phyloP scores from a whole-genome alignment of 2,329 filamentous ascomycete genomes.

The Nemania sp. region DNA sequence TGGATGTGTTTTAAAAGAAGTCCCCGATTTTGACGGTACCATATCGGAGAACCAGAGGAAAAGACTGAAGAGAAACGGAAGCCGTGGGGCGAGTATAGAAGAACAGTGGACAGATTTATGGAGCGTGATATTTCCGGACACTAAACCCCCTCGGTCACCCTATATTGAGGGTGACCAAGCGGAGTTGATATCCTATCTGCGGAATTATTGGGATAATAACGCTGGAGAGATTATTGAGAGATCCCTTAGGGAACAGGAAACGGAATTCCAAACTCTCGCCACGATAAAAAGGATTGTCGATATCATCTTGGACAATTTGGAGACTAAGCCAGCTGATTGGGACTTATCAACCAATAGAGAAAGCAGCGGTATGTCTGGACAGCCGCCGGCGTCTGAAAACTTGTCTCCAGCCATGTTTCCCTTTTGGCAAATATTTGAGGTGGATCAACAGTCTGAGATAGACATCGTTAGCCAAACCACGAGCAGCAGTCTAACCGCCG shows the following conservation, averaged over 20 bases:
- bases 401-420: too few relatives aligned
- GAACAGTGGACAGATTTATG: conserved; percentile 28
- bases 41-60: conserved; percentile 21
- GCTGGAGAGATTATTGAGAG: conserved; percentile 17
- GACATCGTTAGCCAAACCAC: too few relatives aligned
- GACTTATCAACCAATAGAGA: not conserved
- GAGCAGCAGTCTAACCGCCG: too few relatives aligned
- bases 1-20: conserved; percentile 1
- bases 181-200: conserved; percentile 10
- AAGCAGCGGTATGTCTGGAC: not conserved
- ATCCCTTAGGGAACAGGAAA: not conserved
- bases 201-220: conserved; percentile 21
- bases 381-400: not conserved
- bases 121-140: conserved; percentile 21
- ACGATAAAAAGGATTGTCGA: not conserved
- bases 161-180: conserved; percentile 11
- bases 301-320: conserved; percentile 16
- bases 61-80: conserved; percentile 12
- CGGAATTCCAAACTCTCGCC: not conserved
- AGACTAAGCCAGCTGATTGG: not conserved
- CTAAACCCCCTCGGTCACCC: conserved; percentile 15
- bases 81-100: conserved; percentile 17
- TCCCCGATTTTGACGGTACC: conserved; percentile 12
- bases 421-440: too few relatives aligned
- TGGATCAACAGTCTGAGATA: too few relatives aligned